Evolutionary conservation across 2,329 filamentous ascomycete genomes (phyloP).

Genomic region (Ascochyta clinopodiicola): DNA sequence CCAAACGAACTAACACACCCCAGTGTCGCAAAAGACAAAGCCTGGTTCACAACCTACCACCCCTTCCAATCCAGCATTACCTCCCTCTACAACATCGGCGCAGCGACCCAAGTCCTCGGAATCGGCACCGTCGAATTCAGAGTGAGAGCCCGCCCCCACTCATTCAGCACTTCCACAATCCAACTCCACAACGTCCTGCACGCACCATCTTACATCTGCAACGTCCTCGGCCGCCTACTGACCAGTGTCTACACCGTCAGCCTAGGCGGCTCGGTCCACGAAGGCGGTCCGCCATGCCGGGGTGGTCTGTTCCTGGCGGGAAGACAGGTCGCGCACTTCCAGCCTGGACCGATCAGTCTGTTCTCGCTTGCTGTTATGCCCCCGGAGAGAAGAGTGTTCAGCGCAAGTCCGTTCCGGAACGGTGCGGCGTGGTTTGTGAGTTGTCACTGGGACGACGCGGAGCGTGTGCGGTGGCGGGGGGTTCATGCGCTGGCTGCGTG

Average conservation of each 20-base stretch:
- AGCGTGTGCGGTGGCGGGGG: slow-evolving; percentile 3
- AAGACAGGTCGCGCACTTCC: slow-evolving; percentile 2
- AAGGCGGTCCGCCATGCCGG: not conserved
- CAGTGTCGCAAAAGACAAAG: slow-evolving; percentile 2
- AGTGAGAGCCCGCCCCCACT: slow-evolving; percentile 1
- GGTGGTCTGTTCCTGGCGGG: not conserved
- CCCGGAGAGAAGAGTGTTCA: not conserved
- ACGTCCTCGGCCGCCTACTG: slow-evolving; percentile 4
- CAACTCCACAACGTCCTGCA: slow-evolving; percentile 9
- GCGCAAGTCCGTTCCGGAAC: not conserved
- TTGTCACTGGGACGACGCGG: not conserved
- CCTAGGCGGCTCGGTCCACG: not conserved
- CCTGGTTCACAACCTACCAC: slow-evolving; percentile 6
- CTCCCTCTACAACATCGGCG: slow-evolving; percentile 1
- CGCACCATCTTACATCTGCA: not conserved
- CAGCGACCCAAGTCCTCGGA: not conserved
- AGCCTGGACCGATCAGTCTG: not conserved
- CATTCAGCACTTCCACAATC: slow-evolving; percentile 1
- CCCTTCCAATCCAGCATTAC: not conserved
- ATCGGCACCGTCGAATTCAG: slow-evolving; percentile 7
- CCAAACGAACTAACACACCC: not conserved
- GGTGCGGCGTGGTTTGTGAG: not conserved
- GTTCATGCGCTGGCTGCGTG: not conserved
- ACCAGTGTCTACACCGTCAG: not conserved
- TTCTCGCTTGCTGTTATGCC: slow-evolving; percentile 4